Evolutionary conservation across 352 stramenopile species (phyloP), one percentile per base, ranked within the genome.

Genomic region (Phytopythium chamaehyphon): DNA sequence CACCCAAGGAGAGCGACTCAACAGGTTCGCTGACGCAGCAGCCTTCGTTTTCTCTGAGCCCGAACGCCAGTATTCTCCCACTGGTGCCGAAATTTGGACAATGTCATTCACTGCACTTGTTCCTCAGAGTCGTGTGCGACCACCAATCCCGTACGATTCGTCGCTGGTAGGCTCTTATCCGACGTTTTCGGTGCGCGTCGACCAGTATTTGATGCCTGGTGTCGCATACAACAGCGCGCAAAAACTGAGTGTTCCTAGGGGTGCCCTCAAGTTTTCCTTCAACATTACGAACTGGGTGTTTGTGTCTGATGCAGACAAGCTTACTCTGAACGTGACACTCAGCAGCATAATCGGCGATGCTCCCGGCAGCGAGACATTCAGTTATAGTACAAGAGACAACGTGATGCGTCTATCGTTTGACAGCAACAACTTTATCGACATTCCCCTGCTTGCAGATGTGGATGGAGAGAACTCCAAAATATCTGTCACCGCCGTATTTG

Each of bases 241-340:
- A 26, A 18, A 23, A 24, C 31, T 66, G 10, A 22, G 16, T 3
- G 49, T 66, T 0, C 54, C 59, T 5, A 37, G 54, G 14, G 59
- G 59, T 7, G 54, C n/a, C 6, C 54, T 66, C 59, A 66, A 66
- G 49, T 66, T 66, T 21, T 47, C 48, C 3, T 40, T 66, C 48
- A 61, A 47, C 37, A 57, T 66, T 11, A 51, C 54, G 6, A 54
- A 52, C 23, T 66, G 59, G 59, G 11, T 15, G 14, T 66, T 66
- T 37, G 38, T 16, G 14, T 53, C 43, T 6, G 1, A 33, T 1
- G 36, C 37, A 1, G 53, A 66, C 47, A 33, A n/a, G 28, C 47
- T 66, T 18, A 38, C 55, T 42, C 54, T 66, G 38, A 66, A 62
- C 31, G 31, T 57, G 6, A 62, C 58, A 15, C 47, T 66, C 16